Evolutionary conservation across 2,329 filamentous ascomycete species (phyloP).

Genomic region (Verticillium longisporum): DNA sequence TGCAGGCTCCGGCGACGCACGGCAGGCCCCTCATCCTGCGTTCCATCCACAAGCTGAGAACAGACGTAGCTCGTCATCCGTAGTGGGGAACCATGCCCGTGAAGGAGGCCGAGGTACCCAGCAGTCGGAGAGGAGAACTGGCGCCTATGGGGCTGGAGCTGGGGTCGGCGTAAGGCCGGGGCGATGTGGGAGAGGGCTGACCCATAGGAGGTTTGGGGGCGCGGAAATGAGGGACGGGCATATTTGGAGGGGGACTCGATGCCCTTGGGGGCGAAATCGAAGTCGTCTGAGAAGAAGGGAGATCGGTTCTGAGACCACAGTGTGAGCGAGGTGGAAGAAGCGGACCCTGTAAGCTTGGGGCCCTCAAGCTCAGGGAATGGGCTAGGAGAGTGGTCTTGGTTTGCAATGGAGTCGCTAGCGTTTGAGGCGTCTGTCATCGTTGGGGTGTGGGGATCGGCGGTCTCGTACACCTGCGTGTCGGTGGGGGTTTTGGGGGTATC

Average conservation of each 20-base stretch:
- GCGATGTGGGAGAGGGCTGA: not conserved
- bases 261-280: not conserved
- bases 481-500: not conserved
- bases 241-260: not conserved
- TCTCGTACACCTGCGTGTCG: not conserved
- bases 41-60: not conserved
- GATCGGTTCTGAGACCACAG: not conserved
- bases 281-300: not conserved
- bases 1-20: not conserved
- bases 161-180: not conserved
- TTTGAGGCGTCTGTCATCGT: not conserved
- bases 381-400: not conserved
- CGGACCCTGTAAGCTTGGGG: not conserved
- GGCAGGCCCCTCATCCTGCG: not conserved
- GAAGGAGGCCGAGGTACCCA: slow-evolving; percentile 12
- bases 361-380: not conserved
- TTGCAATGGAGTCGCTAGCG: not conserved
- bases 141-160: slow-evolving; percentile 7
- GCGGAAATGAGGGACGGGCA: not conserved
- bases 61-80: slow-evolving; percentile 1
- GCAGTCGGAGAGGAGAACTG: slow-evolving; percentile 14
- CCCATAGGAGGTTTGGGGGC: not conserved
- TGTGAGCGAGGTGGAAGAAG: not conserved
- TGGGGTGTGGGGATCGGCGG: not conserved
- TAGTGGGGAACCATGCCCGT: not conserved